Evolutionary conservation across 164 flowering plant genomes (phyloP).

Genomic region (Chimonanthus salicifolius): DNA sequence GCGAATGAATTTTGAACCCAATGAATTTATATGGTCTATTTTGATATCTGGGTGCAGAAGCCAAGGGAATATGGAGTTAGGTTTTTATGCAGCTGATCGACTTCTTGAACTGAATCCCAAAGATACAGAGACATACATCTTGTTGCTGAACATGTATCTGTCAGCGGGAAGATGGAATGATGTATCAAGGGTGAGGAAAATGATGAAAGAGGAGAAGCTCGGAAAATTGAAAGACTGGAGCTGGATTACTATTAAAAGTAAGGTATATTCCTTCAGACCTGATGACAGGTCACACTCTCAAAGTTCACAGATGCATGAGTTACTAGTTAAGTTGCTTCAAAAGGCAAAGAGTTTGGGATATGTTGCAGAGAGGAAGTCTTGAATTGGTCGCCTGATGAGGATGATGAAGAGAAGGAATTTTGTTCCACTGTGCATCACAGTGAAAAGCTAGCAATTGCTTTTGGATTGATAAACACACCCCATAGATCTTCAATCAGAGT

Average conservation of each 20-base stretch:
- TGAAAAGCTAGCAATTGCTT: conserved; percentile 74
- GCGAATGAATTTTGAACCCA: conserved; percentile 56
- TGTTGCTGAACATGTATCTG: conserved; percentile 59
- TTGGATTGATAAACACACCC: conserved; percentile 50
- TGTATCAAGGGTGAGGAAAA: conserved; percentile 53
- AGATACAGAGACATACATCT: conserved; percentile 49
- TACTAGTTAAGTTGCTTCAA: conserved; percentile 41
- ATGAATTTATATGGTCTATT: conserved; percentile 65
- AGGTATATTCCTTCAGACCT: conserved; percentile 52
- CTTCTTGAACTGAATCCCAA: conserved; percentile 65
- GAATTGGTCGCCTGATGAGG: conserved; percentile 40
- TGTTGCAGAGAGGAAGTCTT: conserved; percentile 19
- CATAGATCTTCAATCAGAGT: conserved; percentile 44
- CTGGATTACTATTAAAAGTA: conserved; percentile 66
- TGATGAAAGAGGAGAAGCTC: conserved; percentile 55
- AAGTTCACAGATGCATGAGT: conserved; percentile 24
- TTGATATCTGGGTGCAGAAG: conserved; percentile 74
- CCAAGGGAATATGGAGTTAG: conserved; percentile 61
- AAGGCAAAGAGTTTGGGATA: conserved; percentile 50
- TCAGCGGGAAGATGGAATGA: conserved; percentile 66
- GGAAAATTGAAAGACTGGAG: conserved; percentile 56
- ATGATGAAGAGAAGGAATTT: conserved; percentile 19
- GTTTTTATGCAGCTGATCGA: conserved; percentile 64
- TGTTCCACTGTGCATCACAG: conserved; percentile 47
- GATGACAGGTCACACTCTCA: conserved; percentile 28